Evolutionary conservation across 1,139 yeast species (phyloP), one percentile per base, ranked within the genome.

Genomic region (Sugiyamaella xylanicola): DNA sequence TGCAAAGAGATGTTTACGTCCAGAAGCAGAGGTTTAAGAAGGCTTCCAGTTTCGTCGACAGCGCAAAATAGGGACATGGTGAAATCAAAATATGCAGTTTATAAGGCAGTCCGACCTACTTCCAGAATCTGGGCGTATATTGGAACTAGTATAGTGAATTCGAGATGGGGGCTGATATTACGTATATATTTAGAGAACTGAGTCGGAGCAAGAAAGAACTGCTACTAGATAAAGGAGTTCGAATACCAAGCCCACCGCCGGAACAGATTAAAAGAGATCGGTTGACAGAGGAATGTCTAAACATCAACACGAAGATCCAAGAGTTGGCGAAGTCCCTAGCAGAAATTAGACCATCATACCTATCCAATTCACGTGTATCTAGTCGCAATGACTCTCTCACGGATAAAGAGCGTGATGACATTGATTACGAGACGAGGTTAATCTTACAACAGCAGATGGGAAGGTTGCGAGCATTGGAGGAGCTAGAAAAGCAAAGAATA

Each of bases 331-430:
- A 50, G 8, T 64, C 65, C 51, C 57, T 71, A 40, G 51, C 52
- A 9, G 58, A 59, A 9, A 60, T 72, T 13, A 62, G 74, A 13
- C 71, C 72, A 0, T 59, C 68, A 41, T 72, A 72, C 55, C 61
- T 72, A 32, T 69, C 72, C 50, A 55, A 59, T 13, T 50, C 59
- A 2, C 57, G 55, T 21, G 56, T 63, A 0, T 42, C 61, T 4
- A 53, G 60, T 7, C 56, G 48, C 19, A 48, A 56, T 32, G 62
- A 58, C 9, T 46, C 62, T 8, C 53, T 75, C 59, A 69, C 74
- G 4, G 77, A 74, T 40, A 64, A 67, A 40, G 74, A 75, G 52
- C 63, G 74, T 25, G 77, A 75, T 57, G 76, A 74, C 22, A 70
- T 75, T 45, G 79, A 75, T 62, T 72, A 71, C 57, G 75, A 73